Base-by-base conservation (phyloP, 257 asterid species). In the Datura wrightii region DNA sequence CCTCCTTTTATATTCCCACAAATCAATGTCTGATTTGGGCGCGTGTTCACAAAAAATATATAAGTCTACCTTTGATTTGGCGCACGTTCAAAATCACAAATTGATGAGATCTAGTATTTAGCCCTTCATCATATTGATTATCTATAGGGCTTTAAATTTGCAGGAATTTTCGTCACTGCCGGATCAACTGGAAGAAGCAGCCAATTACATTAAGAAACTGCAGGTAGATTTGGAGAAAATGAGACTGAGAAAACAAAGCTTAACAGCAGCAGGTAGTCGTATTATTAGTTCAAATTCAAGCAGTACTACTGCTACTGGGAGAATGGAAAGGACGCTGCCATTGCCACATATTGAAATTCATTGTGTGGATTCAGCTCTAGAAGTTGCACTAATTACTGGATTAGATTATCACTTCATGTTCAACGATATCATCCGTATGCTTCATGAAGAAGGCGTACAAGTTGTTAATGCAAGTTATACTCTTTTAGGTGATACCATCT, bases 361-460 rank as follows among this genome's bases (percentile, higher is more conserved):
- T 14, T 86, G 74, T 7, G 88, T 24, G 55, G 96, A 91, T 48
- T 81, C 89, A 5, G 90, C 89, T 65, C 74, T 95, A 7, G 89
- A 93, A 78, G 91, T 93, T 7, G 85, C 85, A 74, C 54, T 95
- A 78, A 19, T 91, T 5, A 93, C 97, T 31, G 90, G 91, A 0
- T 84, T 59, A 2, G 87, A 90, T 58, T 48, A 85, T 82, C 93
- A 90, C n/a, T 89, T 84, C 89, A 86, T 92, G 86, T 92, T 94
- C 82, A 85, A 58, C 37, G 92, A 89, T 70, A 79, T 83, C 46
- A 85, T 95, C 34, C 85, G 91, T 10, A 54, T 92, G 82, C 86
- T 92, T 84, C 94, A 91, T 67, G 94, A 93, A 85, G 93, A 93
- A 87, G 95, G 93, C 13, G 92, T 88, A 0, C 91, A 95, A 42